Evolutionary conservation across 441 rosid genomes (phyloP).

Genomic region (Geranium incanum): DNA sequence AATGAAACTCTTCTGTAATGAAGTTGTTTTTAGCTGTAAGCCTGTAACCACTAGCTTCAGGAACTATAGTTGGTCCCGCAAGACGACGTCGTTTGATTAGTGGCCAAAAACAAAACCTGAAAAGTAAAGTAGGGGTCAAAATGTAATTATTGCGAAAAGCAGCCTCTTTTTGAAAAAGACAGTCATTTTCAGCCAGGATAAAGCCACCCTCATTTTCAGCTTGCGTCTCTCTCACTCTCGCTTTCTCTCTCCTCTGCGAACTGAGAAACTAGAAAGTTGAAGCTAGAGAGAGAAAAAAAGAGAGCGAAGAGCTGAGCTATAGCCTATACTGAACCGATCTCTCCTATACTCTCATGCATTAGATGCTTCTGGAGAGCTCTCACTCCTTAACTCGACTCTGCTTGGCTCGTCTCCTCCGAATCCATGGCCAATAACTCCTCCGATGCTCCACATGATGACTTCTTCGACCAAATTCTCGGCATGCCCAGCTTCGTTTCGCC

Average conservation of each 20-base stretch:
- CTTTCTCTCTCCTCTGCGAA: background rate
- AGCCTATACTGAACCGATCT: slow-evolving; percentile 1
- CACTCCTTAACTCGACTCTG: slow-evolving; percentile 11
- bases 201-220: slow-evolving; percentile 21
- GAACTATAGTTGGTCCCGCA: background rate
- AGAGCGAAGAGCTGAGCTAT: background rate
- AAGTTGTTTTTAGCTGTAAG: background rate
- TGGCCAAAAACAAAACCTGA: background rate
- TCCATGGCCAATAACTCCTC: slow-evolving; percentile 52
- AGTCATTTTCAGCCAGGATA: slow-evolving; percentile 22
- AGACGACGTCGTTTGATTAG: background rate
- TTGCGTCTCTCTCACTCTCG: slow-evolving; percentile 4
- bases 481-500: slow-evolving; percentile 56
- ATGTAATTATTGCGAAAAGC: slow-evolving; percentile 24
- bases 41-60: background rate
- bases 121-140: slow-evolving; percentile 6
- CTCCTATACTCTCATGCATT: slow-evolving; percentile 20
- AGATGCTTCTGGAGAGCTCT: slow-evolving; percentile 22
- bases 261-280: background rate
- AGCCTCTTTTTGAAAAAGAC: slow-evolving; percentile 22
- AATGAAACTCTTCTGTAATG: background rate
- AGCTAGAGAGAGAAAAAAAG: background rate
- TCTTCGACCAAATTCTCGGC: slow-evolving; percentile 80
- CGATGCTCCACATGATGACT: slow-evolving; percentile 67
- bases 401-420: slow-evolving; percentile 16